Base-by-base conservation (phyloP, 2,329 filamentous ascomycete species). In the Colletotrichum theobromicola region DNA sequence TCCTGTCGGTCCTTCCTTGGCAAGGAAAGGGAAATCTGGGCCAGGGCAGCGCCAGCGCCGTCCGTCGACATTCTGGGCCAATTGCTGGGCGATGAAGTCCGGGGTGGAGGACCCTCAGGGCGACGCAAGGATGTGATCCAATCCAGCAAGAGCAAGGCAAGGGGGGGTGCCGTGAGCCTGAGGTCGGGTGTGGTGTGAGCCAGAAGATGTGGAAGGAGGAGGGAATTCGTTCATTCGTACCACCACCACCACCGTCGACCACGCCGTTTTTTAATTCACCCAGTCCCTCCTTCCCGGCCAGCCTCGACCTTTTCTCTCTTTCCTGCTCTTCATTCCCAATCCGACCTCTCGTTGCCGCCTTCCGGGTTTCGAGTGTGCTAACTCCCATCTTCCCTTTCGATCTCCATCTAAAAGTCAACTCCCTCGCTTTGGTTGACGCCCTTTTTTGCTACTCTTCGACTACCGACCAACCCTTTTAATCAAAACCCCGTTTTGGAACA, bases 391-490 rank as follows among this genome's bases (percentile, higher is more conserved):
- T 66, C 34, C 67, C 34, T 26, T 75, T 76, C 65, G 37, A 71
- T 60, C 42, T 50, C 42, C 42, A 67, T 28, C 55, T 35, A 50
- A 55, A 30, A 58, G 72, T 75, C 72, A 76, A 60, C 72, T 75
- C 75, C 35, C 75, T 76, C 75, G 75, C 75, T 76, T 75, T 76
- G 71, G 72, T 76, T 71, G 75, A 72, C 67, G 26, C 67, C 57
- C 57, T 74, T 72, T 67, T 35, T 60, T 32, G n/a, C 46, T 70
- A 32, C 75, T 58, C 53, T 75, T 72, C 71, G 53, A 16, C 18
- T 69, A 50, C 70, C 73, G 70, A 66, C 73, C 73, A 75, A 53
- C 70, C 73, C 60, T 74, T 75, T 74, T 72, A 75, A 75, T 75
- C 72, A 72, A 32, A 63, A 67, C 12, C 63, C 57, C 42, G 42